These are phyloP conservation scores for Echites panduratus DNA, from an alignment of 257 asterid genomes.

Conservation along the genomic window DNA sequence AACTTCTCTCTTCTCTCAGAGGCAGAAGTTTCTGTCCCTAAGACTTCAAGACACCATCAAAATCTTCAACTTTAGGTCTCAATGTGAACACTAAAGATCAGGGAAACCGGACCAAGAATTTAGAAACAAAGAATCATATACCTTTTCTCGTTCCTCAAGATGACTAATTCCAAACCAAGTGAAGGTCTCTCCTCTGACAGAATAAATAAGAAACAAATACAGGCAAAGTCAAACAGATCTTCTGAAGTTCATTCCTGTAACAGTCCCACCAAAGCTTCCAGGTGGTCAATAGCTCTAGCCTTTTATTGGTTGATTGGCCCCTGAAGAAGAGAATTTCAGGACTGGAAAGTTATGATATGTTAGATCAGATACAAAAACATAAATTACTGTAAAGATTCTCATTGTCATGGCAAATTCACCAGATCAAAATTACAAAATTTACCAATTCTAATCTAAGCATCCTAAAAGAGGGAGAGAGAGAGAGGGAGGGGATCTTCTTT, in stretches of 20 bases:
- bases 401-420: no score
- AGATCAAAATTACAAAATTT: no score
- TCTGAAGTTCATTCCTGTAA: not conserved
- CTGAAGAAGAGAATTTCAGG: not conserved
- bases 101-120: not conserved
- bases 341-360: no score
- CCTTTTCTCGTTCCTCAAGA: not conserved
- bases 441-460: not conserved
- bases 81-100: not conserved
- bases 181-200: not conserved
- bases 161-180: not conserved
- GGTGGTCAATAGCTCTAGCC: not conserved
- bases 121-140: not conserved
- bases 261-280: not conserved
- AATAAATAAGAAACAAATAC: not conserved
- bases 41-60: not conserved
- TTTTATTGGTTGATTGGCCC: not conserved
- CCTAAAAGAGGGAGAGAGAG: no score
- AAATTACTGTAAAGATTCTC: no score
- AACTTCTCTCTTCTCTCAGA: no score
- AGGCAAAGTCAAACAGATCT: not conserved
- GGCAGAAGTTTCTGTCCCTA: no score
- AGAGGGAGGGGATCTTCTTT: no score
- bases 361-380: no score
- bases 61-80: not conserved